Evolutionary conservation across 768 basidiomycete species (phyloP), one percentile per base, ranked within the genome.

Genomic region (Hygrophorus pudorinus): DNA sequence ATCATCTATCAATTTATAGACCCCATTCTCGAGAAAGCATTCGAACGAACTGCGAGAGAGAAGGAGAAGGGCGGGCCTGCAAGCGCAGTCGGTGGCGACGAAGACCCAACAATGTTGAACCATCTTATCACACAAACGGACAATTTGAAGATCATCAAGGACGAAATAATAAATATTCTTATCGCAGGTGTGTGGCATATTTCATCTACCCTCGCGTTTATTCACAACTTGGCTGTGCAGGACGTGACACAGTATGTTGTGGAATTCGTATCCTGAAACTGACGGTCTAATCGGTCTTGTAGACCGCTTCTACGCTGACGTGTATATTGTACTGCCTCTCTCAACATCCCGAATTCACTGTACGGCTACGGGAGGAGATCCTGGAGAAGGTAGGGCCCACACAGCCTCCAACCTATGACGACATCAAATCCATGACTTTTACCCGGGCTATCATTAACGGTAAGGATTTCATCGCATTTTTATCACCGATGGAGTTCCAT

Each of bases 371-470:
- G 1, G 63, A 74, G 42, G 81, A 84, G 59, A 70, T 84, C 38
- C 56, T 77, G 4, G 54, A 57, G 27, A 70, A 69, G 31, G 66
- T 82, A 5, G 79, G 80, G 0, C 55, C 61, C 1, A 63, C 61
- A 1, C 63, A 65, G 1, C 62, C 68, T 9, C 81, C 78, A 3
- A 69, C 70, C 2, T 71, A 70, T 42, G 73, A 76, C 35, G 73
- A 78, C 48, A 70, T 82, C 50, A 64, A 65, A 21, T 74, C 75
- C 3, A 76, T 81, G 75, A 79, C 75, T 55, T 81, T 73, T 49
- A 57, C 81, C 11, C 64, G 76, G 18, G 81, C 80, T 1, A 75
- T 82, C 17, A 71, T 82, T 39, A 81, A 82, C 49, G 79, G 79
- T 78, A 16, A 10, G 61, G n/a, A n/a, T n/a, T n/a, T n/a, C 40